Evolutionary conservation across 371 early-diverging fungal species (phyloP), one percentile per base, ranked within the genome.

Genomic region (Dinochytrium kinnereticum): DNA sequence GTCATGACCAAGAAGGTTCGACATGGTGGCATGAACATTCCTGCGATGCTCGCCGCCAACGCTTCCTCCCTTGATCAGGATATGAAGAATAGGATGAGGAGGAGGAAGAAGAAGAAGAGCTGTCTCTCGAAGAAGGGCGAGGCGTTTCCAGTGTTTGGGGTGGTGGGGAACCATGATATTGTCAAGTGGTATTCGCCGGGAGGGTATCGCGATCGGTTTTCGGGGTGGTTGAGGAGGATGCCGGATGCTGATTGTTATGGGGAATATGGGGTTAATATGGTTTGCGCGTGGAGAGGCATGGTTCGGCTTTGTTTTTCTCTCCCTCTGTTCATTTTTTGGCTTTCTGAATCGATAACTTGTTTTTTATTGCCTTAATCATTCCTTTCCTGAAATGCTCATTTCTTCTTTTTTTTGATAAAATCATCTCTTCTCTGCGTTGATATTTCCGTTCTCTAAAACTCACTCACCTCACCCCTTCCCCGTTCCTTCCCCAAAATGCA

Each of bases 151-250:
- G 69, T 79, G 19, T 36, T 84, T 49, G 69, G 64, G 7, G 73
- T 65, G 2, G 70, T 80, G 38, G 84, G 84, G 15, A 84, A 84
- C 59, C 84, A 84, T 68, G 84, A 84, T 64, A 39, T 82, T 19
- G 50, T 59, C 19, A 40, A 71, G n/a, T 84, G 82, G 83, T 76
- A 71, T 64, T 68, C 49, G 38, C 64, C 36, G 40, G 69, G 51
- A 7, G 83, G 80, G 36, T 80, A 82, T 61, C 68, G 74, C 3
- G 79, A 70, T 33, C 38, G 72, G 28, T 64, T 80, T 1, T n/a
- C 59, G 40, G 68, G 68, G 44, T 64, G 68, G 21, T 30, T 70
- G 26, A 49, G 68, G 28, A 74, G 53, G 30, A 66, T 53, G 26
- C 30, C 38, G 36, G 73, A 51, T 17, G 37, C 74, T 33, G 51